Percentiles rank a stretch among this genome's conserved stretches.
Evolutionary conservation across 148 eudicot species (phyloP).

Genomic region (Dysphania ambrosioides): DNA sequence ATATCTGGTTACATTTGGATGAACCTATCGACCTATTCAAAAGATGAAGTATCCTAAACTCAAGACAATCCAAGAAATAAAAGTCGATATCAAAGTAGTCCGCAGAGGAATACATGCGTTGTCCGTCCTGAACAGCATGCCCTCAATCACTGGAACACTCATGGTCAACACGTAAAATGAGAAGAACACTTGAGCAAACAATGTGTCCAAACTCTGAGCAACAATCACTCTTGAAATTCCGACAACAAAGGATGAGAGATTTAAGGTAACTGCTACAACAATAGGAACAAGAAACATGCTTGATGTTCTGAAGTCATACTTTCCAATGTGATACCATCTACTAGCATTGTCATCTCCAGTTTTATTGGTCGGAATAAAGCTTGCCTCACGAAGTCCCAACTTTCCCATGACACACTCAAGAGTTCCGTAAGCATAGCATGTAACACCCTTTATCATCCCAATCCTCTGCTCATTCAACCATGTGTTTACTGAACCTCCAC

Average conservation of each 20-base stretch:
- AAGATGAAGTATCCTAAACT: conserved; percentile 29
- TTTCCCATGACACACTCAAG: conserved; percentile 40
- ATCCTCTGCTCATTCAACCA: conserved; percentile 45
- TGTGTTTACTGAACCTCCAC: conserved; percentile 23
- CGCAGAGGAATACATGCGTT: conserved; percentile 42
- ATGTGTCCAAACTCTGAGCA: conserved; percentile 13
- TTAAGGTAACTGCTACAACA: conserved; percentile 40
- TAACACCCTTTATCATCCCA: conserved; percentile 44
- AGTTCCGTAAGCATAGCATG: conserved; percentile 36
- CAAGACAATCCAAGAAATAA: conserved; percentile 27
- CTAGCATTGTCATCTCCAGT: conserved; percentile 43
- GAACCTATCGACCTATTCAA: not conserved
- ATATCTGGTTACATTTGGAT: not conserved
- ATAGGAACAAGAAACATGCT: conserved; percentile 46
- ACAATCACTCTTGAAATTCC: conserved; percentile 33
- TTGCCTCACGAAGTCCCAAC: conserved; percentile 42
- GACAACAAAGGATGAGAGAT: conserved; percentile 34
- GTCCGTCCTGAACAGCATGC: conserved; percentile 63
- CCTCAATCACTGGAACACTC: conserved; percentile 55
- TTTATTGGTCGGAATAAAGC: conserved; percentile 61
- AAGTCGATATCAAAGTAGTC: conserved; percentile 23
- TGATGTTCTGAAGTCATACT: conserved; percentile 54
- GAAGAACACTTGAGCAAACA: conserved; percentile 47
- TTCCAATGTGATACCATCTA: conserved; percentile 45
- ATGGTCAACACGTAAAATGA: conserved; percentile 38